Evolutionary conservation across 192 early-diverging fungal species (phyloP).

Genomic region (Lobulomyces angularis): DNA sequence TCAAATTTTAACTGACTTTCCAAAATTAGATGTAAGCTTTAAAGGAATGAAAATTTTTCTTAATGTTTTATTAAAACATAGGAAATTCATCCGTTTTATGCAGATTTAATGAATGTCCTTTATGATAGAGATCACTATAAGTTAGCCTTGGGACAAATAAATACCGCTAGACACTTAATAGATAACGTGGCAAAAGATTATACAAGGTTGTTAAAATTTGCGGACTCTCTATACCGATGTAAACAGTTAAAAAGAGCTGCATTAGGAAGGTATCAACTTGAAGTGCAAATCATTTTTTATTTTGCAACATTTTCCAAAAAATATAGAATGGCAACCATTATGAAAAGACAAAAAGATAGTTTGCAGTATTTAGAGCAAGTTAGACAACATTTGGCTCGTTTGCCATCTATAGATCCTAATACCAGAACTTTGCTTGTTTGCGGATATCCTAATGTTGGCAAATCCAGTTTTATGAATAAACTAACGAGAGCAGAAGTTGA

Average conservation of each 20-base stretch:
- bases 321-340: constrained; percentile 97
- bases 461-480: constrained; percentile 97
- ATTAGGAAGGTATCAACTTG: constrained; percentile 53
- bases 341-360: constrained; percentile 97
- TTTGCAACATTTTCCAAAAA: constrained; percentile 2
- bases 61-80: constrained; percentile 13
- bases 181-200: constrained; percentile 98
- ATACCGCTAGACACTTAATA: constrained; percentile 93
- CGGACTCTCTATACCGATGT: constrained; percentile 97
- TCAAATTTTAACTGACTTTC: constrained; percentile 88
- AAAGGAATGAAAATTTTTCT: background rate
- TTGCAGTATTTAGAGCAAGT: constrained; percentile 97
- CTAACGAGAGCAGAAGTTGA: constrained; percentile 98
- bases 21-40: constrained; percentile 82
- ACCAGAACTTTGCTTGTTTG: constrained; percentile 97
- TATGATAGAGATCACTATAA: constrained; percentile 99
- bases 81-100: constrained; percentile 99
- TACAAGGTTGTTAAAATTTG: constrained; percentile 93
- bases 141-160: constrained; percentile 94
- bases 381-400: constrained; percentile 94
- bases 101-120: constrained; percentile 99
- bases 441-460: constrained; percentile 99
- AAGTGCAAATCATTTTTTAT: constrained; percentile 3
- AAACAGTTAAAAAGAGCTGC: constrained; percentile 98
- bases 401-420: constrained; percentile 99